Conservation (phyloP, 345 rosid genomes). For the Hevea brasiliensis region DNA sequence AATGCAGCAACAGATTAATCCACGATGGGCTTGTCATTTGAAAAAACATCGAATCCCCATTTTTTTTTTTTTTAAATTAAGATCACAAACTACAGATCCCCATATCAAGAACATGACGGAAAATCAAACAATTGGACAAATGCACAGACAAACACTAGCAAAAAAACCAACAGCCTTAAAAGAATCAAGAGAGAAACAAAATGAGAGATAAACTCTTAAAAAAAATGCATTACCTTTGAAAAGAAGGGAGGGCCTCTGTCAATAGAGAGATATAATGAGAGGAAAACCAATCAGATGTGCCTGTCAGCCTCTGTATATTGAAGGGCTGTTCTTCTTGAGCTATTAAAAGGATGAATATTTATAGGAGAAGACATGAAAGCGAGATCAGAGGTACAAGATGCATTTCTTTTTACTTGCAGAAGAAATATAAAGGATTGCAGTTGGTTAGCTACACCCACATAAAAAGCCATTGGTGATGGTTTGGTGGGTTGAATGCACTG, state of each 20-base stretch:
- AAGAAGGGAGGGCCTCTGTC: neutral
- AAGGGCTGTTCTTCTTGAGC: neutral
- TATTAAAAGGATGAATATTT: neutral
- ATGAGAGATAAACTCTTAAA: neutral
- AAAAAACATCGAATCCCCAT: neutral
- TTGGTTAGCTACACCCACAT: neutral
- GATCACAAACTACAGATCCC: neutral
- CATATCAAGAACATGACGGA: neutral
- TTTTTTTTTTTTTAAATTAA: neutral
- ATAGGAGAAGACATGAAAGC: neutral
- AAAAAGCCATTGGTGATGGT: neutral
- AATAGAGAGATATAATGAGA: neutral
- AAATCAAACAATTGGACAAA: neutral
- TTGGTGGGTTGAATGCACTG: neutral
- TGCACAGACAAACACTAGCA: neutral
- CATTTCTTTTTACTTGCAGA: neutral
- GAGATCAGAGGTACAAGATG: neutral
- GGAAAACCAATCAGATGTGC: neutral
- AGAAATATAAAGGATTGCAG: neutral
- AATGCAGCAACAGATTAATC: slow-evolving; percentile 1
- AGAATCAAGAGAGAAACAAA: neutral
- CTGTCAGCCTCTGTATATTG: too few species aligned
- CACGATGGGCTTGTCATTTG: neutral
- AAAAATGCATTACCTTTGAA: slow-evolving; percentile 15
- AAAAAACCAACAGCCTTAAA: neutral